Evolutionary conservation across 2,329 filamentous ascomycete genomes (phyloP).

Genomic region (Scolecobasidium constrictum): DNA sequence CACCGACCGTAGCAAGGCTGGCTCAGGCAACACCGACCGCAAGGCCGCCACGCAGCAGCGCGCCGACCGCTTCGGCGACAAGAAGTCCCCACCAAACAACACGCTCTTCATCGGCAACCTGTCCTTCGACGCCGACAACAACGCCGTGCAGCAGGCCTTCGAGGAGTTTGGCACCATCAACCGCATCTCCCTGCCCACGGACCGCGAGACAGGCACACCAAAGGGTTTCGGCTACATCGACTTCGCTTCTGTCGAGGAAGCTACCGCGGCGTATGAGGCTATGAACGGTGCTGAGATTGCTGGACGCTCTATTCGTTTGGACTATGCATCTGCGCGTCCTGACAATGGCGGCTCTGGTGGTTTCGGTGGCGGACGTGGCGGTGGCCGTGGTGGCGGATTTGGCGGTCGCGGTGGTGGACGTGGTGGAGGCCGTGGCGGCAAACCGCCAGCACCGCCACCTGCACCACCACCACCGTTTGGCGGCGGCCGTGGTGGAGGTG

Average conservation of each 20-base stretch:
- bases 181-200: slow-evolving; percentile 78
- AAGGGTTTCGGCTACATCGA: slow-evolving; percentile 93
- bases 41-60: slow-evolving; percentile 37
- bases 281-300: slow-evolving; percentile 62
- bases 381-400: slow-evolving; percentile 25
- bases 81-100: slow-evolving; percentile 66
- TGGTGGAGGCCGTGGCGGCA: slow-evolving; percentile 34
- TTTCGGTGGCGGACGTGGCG: slow-evolving; percentile 33
- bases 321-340: slow-evolving; percentile 64
- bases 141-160: slow-evolving; percentile 65
- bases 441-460: slow-evolving; percentile 26
- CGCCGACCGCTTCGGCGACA: slow-evolving; percentile 64
- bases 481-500: slow-evolving; percentile 27
- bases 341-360: slow-evolving; percentile 33
- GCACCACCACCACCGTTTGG: slow-evolving; percentile 22
- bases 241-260: slow-evolving; percentile 73
- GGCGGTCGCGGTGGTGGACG: slow-evolving; percentile 32
- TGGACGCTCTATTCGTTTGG: slow-evolving; percentile 68
- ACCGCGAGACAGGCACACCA: slow-evolving; percentile 69
- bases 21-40: slow-evolving; percentile 30
- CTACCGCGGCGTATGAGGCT: slow-evolving; percentile 59
- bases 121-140: slow-evolving; percentile 72
- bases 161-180: slow-evolving; percentile 57
- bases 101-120: slow-evolving; percentile 91
- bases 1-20: slow-evolving; percentile 35